Base-by-base conservation (phyloP, 306 rosid species). In the Rosa chinensis region DNA sequence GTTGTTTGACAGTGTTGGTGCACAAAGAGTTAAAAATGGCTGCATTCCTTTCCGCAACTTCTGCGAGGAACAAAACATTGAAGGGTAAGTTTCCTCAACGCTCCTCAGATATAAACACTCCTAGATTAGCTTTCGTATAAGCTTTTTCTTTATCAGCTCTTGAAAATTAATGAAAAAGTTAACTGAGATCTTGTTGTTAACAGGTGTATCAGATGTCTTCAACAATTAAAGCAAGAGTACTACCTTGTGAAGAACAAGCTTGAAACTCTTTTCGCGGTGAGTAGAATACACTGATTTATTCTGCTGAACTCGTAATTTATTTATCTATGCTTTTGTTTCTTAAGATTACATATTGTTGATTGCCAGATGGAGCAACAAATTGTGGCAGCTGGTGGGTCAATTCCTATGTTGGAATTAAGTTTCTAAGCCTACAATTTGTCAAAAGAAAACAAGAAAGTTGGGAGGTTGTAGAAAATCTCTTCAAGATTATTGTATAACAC, bases 331-430 rank as follows among this genome's bases (percentile, higher is more conserved):
- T 25, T n/a, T 49, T 48, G 39, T 56, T 45, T 17, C 63, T 5
- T 5, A 62, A 70, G 77, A 20, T 32, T 69, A 20, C 40, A 43
- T 21, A 45, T 86, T 23, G 74, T 47, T 71, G 47, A 28, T 79
- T 96, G 87, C 93, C 93, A 96, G 99, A 89, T 93, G 72, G 99
- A 96, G 88, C 94, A 89, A 71, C 98, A 91, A 83, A 93, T 96
- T 81, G 85, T 90, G 80, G 89, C 90, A 75, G 99, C 97, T 76
- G 99, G 99, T 62, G 99, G 99, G 72, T 88, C 97, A 77, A 88
- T 96, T 78, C 98, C 98, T 32, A 72, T 80, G 82, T 49, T 77
- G 77, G 94, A 93, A 79, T 80, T 83, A 74, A 53, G 89, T 76
- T 87, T 85, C 84, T 90, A 66, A 86, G 66, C 59, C 67, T 61